Conservation (phyloP, 331 rosid genomes). For the Acacia pycnantha region DNA sequence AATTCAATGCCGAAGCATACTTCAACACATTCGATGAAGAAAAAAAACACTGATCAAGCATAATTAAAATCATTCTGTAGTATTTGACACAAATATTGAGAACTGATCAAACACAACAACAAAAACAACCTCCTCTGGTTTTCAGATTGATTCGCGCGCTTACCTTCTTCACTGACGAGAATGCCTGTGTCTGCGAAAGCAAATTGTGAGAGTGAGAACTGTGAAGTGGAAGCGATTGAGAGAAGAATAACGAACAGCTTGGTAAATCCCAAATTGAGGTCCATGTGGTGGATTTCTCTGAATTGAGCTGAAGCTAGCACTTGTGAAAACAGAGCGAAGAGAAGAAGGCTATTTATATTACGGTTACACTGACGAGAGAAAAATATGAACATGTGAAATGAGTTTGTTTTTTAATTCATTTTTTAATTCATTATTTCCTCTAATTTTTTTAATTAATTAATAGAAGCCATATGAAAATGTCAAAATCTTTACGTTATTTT, state of each 20-base stretch:
- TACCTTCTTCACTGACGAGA: background rate
- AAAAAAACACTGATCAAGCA: background rate
- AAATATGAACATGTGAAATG: background rate
- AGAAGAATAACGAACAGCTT: background rate
- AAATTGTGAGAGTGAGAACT: background rate
- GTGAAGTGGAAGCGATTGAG: background rate
- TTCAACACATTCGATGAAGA: background rate
- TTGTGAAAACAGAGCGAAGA: background rate
- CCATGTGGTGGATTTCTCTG: background rate
- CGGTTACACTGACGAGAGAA: background rate
- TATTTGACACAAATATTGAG: background rate
- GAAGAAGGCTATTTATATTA: background rate
- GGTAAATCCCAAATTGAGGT: background rate
- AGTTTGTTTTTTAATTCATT: background rate
- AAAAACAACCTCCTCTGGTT: background rate
- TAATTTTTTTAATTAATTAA: background rate
- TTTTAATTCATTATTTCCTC: background rate
- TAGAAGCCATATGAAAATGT: background rate
- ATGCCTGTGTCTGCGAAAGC: background rate
- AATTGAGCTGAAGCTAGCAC: background rate
- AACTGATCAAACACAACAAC: background rate
- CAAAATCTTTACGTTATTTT: background rate
- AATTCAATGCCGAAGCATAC: background rate
- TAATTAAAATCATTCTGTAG: background rate
- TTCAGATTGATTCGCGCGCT: background rate